Base-by-base conservation (phyloP, 805 yeast genomes). In the Candida odintsovae region DNA sequence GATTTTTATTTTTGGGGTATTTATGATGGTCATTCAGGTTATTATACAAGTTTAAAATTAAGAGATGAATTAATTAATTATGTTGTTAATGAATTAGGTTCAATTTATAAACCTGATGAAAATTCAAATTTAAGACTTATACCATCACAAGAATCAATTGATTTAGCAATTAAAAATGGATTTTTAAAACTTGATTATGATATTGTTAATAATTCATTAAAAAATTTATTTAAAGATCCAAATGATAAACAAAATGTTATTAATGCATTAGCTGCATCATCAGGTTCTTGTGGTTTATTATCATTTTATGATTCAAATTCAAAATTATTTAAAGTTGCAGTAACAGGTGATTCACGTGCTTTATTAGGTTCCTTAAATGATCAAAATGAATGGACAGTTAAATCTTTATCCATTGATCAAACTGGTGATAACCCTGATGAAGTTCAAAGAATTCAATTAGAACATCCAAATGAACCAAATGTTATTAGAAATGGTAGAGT, bases 1-100 rank as follows among this genome's bases (percentile, higher is more conserved):
- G 97, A 92, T 64, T 84, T 97, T 86, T 85, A 86, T 77, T 89
- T 94, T 61, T 94, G 95, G 78, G 96, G 98, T 6, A 80, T 94
- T 0, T 92, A 84, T 62, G 99, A 94, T 65, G 99, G 99, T 12
- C 99, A 94, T 66, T 90, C 96, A 3, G 99, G 99, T 20, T 90
- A 95, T 82, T 86, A 87, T 53, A 94, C 99, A 2, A 81, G 92
- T 47, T 77, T 86, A n/a, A 87, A 83, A 62, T 74, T 94, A 50
- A 75, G 95, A 50, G 94, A 89, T 53, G 81, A 81, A 53, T 71
- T 94, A 53, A 80, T 94, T 25, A 79, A 80, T 46, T 78, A 76
- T 54, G 94, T 94, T n/a, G 78, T 90, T 10, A 71, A 74, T 26
- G 95, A 90, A 57, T 71, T 92, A 45, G 85, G 86, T 39, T 75